phyloP scores from a whole-genome alignment of 257 asterid species.

The Jacaranda mimosifolia region DNA sequence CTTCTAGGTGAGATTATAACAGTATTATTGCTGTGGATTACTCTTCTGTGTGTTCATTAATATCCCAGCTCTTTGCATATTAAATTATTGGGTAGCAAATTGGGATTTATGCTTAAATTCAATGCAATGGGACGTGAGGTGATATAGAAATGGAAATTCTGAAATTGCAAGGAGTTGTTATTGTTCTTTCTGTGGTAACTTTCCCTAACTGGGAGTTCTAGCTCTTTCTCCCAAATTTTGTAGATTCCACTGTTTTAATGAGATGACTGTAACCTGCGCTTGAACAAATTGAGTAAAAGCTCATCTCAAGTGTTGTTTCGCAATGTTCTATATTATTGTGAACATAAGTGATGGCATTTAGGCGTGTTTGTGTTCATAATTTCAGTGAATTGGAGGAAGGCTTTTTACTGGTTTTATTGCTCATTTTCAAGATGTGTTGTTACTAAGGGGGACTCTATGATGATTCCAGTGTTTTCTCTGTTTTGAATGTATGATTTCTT shows the following conservation, averaged over 20 bases:
- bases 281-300: background rate
- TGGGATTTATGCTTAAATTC: too few species aligned
- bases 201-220: background rate
- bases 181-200: background rate
- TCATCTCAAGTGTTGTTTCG: background rate
- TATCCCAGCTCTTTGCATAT: background rate
- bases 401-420: background rate
- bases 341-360: background rate
- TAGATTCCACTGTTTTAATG: background rate
- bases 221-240: background rate
- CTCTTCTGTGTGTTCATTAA: background rate
- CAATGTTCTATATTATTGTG: background rate
- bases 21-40: background rate
- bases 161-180: background rate
- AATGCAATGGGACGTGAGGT: background rate
- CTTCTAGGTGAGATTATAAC: background rate
- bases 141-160: background rate
- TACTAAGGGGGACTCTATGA: too few species aligned
- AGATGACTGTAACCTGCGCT: background rate
- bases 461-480: too few species aligned
- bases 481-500: too few species aligned
- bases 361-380: background rate
- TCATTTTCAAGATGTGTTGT: background rate
- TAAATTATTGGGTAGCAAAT: too few species aligned
- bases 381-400: slow-evolving; percentile 7